phyloP scores from a whole-genome alignment of 257 asterid species.

The Ophiorrhiza pumila region DNA sequence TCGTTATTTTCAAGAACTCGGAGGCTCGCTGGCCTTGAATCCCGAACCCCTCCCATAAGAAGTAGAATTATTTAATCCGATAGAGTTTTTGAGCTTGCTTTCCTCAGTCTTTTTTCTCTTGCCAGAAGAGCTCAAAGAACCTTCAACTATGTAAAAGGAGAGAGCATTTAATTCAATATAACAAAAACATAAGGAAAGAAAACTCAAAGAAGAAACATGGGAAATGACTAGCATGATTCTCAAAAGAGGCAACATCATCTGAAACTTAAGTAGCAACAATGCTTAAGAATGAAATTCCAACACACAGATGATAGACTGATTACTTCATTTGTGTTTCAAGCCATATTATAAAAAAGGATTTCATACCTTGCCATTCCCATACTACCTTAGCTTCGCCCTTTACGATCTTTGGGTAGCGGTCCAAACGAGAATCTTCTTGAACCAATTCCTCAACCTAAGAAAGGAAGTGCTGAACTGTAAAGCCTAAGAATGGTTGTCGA shows the following conservation, averaged over 20 bases:
- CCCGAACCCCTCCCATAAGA: conserved; percentile 31
- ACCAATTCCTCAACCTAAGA: conserved; percentile 79
- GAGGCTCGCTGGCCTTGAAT: conserved; percentile 36
- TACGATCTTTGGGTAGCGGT: conserved; percentile 73
- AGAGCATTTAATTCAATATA: not conserved
- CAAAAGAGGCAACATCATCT: not conserved
- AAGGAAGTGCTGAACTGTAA: not conserved
- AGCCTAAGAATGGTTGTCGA: not conserved
- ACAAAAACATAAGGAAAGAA: not conserved
- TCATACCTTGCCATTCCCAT: conserved; percentile 98
- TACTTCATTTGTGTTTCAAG: not conserved
- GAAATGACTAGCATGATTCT: not conserved
- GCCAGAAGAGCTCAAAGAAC: conserved; percentile 56
- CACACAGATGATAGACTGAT: not conserved
- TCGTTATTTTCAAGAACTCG: conserved; percentile 5
- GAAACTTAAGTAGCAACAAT: not conserved
- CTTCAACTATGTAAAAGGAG: conserved; percentile 43
- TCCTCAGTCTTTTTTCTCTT: conserved; percentile 42
- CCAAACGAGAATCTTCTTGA: conserved; percentile 88
- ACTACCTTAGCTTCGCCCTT: conserved; percentile 92
- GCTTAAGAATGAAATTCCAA: not conserved
- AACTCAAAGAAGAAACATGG: not conserved
- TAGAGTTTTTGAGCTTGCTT: conserved; percentile 28
- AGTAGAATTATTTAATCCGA: conserved; percentile 29
- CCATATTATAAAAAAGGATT: not conserved